These are phyloP conservation scores for Salix dunnii DNA, from an alignment of 345 rosid species.

Conservation along the genomic window DNA sequence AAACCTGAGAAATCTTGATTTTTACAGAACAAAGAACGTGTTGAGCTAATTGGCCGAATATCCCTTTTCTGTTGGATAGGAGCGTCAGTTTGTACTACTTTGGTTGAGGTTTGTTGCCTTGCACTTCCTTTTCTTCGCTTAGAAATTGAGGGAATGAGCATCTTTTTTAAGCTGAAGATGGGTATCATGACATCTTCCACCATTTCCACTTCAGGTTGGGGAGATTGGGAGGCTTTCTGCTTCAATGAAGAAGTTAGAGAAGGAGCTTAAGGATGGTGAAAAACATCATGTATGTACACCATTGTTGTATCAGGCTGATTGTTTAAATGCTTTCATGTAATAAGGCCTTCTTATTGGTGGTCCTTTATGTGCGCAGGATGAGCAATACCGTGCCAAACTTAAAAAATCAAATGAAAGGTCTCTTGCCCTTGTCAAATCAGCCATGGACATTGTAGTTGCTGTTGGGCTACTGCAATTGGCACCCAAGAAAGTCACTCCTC, in stretches of 20 bases:
- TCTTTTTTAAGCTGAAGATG: not conserved
- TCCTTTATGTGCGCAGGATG: constrained; percentile 44
- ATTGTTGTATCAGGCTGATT: not conserved
- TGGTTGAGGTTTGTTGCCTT: constrained; percentile 70
- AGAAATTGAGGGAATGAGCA: not conserved
- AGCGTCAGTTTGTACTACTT: constrained; percentile 66
- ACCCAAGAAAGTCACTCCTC: constrained; percentile 83
- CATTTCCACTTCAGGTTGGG: constrained; percentile 49
- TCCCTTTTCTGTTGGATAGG: constrained; percentile 94
- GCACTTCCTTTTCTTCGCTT: not conserved
- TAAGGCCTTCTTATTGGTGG: not conserved
- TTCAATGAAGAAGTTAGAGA: constrained; percentile 73
- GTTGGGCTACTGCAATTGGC: constrained; percentile 81
- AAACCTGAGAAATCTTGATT: not conserved
- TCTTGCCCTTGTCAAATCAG: constrained; percentile 73
- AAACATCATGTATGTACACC: constrained; percentile 50
- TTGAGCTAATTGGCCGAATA: constrained; percentile 74
- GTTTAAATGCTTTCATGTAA: not conserved
- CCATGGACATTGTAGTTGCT: constrained; percentile 83
- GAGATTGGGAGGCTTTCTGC: constrained; percentile 84
- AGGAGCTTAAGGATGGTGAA: constrained; percentile 63
- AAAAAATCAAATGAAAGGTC: constrained; percentile 79
- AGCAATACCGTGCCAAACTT: constrained; percentile 67
- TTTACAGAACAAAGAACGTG: constrained; percentile 72
- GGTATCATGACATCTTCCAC: not conserved